Percentiles rank a stretch among this genome's conserved stretches.
phyloP scores from a whole-genome alignment of 2,329 filamentous ascomycete genomes.

The Lachnellula arida region DNA sequence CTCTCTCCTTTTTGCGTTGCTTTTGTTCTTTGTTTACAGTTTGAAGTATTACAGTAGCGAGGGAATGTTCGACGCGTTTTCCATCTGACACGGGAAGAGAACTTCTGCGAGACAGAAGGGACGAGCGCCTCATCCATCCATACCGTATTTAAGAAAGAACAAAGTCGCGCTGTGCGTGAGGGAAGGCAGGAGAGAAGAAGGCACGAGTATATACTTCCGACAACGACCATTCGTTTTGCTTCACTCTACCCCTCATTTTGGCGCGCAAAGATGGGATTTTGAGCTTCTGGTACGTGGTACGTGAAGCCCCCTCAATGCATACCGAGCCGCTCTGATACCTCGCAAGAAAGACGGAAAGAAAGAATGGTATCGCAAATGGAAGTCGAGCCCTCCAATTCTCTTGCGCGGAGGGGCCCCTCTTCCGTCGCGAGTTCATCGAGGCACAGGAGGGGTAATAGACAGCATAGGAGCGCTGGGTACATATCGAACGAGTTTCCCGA shows the following conservation, averaged over 20 bases:
- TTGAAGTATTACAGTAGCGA: slow-evolving; percentile 5
- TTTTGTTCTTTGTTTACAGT: neutral
- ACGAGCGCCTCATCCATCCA: neutral
- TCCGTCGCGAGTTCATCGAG: slow-evolving; percentile 52
- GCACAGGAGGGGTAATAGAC: slow-evolving; percentile 68
- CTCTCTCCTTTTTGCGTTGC: no score
- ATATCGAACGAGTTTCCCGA: slow-evolving; percentile 86
- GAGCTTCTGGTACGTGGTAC: slow-evolving; percentile 3
- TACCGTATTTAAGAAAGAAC: neutral
- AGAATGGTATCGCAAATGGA: slow-evolving; percentile 61
- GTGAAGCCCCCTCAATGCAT: neutral
- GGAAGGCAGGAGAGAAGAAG: neutral
- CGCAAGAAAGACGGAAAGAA: neutral
- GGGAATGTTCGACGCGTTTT: slow-evolving; percentile 17
- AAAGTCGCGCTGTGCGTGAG: neutral
- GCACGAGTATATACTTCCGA: slow-evolving; percentile 2
- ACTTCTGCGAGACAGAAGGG: slow-evolving; percentile 4
- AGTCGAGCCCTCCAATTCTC: slow-evolving; percentile 39
- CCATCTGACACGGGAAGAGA: slow-evolving; percentile 3
- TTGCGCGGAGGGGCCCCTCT: slow-evolving; percentile 55
- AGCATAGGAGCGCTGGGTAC: slow-evolving; percentile 66
- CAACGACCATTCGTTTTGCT: neutral
- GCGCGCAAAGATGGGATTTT: slow-evolving; percentile 11
- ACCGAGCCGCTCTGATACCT: neutral
- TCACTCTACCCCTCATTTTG: neutral